These are phyloP conservation scores for Thyridium curvatum DNA, from an alignment of 2,329 filamentous ascomycete genomes.

Conservation along the genomic window DNA sequence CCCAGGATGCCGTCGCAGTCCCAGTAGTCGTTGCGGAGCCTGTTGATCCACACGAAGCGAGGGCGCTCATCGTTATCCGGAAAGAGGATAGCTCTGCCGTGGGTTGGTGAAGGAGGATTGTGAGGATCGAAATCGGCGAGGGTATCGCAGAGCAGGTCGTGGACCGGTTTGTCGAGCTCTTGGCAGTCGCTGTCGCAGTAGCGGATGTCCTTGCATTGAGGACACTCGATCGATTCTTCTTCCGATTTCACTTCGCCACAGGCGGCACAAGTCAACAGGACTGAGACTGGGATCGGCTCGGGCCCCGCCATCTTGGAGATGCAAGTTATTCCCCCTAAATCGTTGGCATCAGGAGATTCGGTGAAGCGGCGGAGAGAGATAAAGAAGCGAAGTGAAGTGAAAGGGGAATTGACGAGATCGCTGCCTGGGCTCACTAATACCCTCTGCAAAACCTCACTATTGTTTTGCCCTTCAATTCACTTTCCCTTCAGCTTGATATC, in stretches of 20 bases:
- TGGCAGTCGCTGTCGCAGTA: constrained; percentile 5
- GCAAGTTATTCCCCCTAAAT: too few species aligned
- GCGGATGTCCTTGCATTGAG: constrained; percentile 1
- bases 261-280: constrained; percentile 1
- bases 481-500: too few species aligned
- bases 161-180: constrained; percentile 2
- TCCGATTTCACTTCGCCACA: constrained; percentile 1
- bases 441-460: too few species aligned
- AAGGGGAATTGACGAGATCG: too few species aligned
- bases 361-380: too few species aligned
- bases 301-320: too few species aligned
- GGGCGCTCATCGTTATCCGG: not conserved
- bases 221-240: not conserved
- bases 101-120: not conserved
- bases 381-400: too few species aligned
- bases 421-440: too few species aligned
- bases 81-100: constrained; percentile 5
- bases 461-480: too few species aligned
- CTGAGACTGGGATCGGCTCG: too few species aligned
- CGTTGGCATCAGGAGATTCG: too few species aligned
- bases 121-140: not conserved
- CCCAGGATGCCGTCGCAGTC: not conserved
- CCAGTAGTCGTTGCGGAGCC: not conserved
- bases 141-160: constrained; percentile 2
- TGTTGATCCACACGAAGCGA: not conserved